These are phyloP conservation scores for Aspergillus olivimuriae DNA, from an alignment of 495 filamentous ascomycete genomes.

Conservation along the genomic window DNA sequence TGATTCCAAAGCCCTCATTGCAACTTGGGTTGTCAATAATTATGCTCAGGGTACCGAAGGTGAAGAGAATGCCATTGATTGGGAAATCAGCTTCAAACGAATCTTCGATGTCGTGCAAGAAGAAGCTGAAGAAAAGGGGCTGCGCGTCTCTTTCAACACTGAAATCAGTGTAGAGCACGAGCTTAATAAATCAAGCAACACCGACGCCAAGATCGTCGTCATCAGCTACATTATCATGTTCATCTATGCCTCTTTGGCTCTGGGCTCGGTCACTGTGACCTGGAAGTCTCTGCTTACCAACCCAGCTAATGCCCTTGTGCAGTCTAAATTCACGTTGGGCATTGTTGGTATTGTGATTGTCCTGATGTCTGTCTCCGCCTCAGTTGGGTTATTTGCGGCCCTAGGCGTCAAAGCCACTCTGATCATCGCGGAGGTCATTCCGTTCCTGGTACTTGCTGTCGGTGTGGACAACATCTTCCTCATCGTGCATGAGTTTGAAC, in stretches of 20 bases:
- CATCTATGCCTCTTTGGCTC: constrained; percentile 83
- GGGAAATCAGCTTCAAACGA: constrained; percentile 71
- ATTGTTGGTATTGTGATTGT: constrained; percentile 91
- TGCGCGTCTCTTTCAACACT: constrained; percentile 88
- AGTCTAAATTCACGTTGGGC: constrained; percentile 92
- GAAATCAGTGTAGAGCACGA: constrained; percentile 92
- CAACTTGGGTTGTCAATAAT: constrained; percentile 97
- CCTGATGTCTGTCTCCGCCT: constrained; percentile 92
- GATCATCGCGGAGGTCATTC: constrained; percentile 98
- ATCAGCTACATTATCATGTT: constrained; percentile 99
- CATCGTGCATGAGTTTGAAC: constrained; percentile 96
- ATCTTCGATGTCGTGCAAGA: constrained; percentile 65
- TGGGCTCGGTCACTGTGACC: constrained; percentile 80
- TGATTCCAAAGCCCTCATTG: constrained; percentile 70
- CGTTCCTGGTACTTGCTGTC: constrained; percentile 91
- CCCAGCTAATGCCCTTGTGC: constrained; percentile 76
- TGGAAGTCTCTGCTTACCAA: constrained; percentile 68
- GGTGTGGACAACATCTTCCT: constrained; percentile 99
- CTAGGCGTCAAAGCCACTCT: constrained; percentile 85
- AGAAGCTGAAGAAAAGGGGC: constrained; percentile 71
- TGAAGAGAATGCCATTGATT: constrained; percentile 72
- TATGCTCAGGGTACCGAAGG: constrained; percentile 63
- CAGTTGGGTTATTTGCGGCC: constrained; percentile 87
- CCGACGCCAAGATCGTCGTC: constrained; percentile 93
- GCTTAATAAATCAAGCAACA: constrained; percentile 92